phyloP scores from a whole-genome alignment of 345 rosid genomes.

The Populus alba region DNA sequence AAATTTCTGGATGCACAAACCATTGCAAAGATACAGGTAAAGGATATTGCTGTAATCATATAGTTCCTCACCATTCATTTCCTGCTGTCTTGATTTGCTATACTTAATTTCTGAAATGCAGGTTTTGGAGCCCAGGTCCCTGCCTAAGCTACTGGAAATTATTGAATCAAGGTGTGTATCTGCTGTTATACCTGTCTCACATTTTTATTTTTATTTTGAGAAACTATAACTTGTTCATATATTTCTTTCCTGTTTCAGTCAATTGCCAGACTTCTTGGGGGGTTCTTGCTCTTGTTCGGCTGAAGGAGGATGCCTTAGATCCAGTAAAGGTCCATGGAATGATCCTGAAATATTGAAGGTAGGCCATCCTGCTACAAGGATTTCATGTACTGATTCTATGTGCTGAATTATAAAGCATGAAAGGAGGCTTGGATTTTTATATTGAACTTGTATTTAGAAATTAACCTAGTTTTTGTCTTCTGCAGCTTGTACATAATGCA shows the following conservation, averaged over 20 bases:
- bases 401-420: slow-evolving; percentile 5
- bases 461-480: slow-evolving; percentile 19
- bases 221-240: neutral
- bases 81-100: slow-evolving; percentile 3
- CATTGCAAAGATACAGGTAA: slow-evolving; percentile 78
- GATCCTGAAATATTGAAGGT: slow-evolving; percentile 93
- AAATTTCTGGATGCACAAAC: slow-evolving; percentile 88
- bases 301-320: slow-evolving; percentile 88
- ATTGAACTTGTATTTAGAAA: slow-evolving; percentile 11
- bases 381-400: neutral
- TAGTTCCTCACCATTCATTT: slow-evolving; percentile 14
- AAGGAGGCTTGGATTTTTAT: slow-evolving; percentile 21
- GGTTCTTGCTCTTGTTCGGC: slow-evolving; percentile 81
- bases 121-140: slow-evolving; percentile 84
- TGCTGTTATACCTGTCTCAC: slow-evolving; percentile 8
- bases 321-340: slow-evolving; percentile 95
- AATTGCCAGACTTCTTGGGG: slow-evolving; percentile 92
- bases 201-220: neutral
- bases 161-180: slow-evolving; percentile 69
- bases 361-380: slow-evolving; percentile 8
- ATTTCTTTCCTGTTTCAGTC: slow-evolving; percentile 46
- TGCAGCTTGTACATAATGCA: slow-evolving; percentile 61
- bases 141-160: slow-evolving; percentile 67
- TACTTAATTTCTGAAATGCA: slow-evolving; percentile 32
- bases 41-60: slow-evolving; percentile 17